These are phyloP conservation scores for Fusarium anthophilum DNA, from an alignment of 2,329 filamentous ascomycete species.

Conservation along the genomic window DNA sequence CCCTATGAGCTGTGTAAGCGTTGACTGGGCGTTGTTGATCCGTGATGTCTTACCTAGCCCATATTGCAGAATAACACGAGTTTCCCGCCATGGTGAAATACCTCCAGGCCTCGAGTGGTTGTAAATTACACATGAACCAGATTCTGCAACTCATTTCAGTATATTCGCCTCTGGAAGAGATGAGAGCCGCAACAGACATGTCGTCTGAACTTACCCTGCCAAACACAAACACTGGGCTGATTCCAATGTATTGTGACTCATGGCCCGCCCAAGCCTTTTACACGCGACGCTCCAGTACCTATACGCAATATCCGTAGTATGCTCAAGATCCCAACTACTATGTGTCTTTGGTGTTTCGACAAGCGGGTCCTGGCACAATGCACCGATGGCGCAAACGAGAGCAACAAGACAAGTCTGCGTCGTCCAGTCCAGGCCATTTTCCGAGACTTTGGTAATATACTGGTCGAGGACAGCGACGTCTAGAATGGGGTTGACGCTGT, in stretches of 20 bases:
- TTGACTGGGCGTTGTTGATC: too few species aligned
- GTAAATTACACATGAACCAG: neutral
- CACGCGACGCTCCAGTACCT: neutral
- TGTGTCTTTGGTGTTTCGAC: neutral
- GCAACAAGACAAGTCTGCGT: neutral
- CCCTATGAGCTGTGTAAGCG: neutral
- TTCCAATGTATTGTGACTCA: neutral
- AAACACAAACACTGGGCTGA: neutral
- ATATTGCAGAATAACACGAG: neutral
- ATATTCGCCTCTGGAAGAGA: fast-evolving
- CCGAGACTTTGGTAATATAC: neutral
- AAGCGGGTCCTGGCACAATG: neutral
- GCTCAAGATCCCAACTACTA: neutral
- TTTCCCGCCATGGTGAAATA: neutral
- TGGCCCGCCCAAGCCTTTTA: neutral
- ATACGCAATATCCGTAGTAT: neutral
- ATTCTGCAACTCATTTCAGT: neutral
- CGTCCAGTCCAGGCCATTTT: neutral
- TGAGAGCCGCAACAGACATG: neutral
- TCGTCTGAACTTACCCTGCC: neutral
- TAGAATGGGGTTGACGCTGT: neutral
- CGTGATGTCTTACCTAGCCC: neutral
- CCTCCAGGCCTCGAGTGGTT: neutral
- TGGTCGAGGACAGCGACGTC: neutral
- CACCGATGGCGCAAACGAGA: neutral